Evolutionary conservation across 2,329 filamentous ascomycete genomes (phyloP).

Genomic region (Claviceps spartinae): DNA sequence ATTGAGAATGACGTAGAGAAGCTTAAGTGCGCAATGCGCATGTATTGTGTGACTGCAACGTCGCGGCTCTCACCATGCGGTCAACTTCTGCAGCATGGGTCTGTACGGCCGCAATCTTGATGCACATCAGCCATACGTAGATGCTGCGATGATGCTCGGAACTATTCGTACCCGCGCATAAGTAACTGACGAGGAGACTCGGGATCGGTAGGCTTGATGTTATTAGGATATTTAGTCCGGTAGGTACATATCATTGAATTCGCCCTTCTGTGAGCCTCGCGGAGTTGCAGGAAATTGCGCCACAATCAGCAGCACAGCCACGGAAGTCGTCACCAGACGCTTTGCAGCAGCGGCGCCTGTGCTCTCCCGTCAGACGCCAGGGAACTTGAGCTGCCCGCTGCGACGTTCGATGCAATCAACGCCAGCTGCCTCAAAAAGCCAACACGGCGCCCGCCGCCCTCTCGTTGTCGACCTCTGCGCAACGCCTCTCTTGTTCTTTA

Average conservation of each 20-base stretch:
- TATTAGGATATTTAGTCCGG: no score
- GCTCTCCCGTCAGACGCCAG: no score
- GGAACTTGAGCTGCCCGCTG: not conserved
- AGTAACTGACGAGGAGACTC: no score
- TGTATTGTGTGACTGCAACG: not conserved
- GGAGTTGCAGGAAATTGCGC: conserved; percentile 1
- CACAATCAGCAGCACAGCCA: conserved; percentile 9
- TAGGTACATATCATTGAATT: no score
- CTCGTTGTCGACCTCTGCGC: conserved; percentile 1
- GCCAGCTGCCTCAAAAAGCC: conserved; percentile 2
- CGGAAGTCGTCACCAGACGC: conserved; percentile 4
- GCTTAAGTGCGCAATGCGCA: not conserved
- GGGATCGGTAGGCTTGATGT: no score
- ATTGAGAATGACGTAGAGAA: not conserved
- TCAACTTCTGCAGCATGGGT: no score
- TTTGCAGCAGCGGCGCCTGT: no score
- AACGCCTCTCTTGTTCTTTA: not conserved
- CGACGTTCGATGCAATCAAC: conserved; percentile 6
- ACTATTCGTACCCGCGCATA: no score
- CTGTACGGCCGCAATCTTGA: no score
- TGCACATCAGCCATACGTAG: no score
- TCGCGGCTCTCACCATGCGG: not conserved
- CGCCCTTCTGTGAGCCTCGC: no score
- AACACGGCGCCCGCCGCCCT: not conserved
- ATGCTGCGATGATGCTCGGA: no score